Base-by-base conservation (phyloP, 2,329 filamentous ascomycete species). In the Alternaria hordeiaustralica region DNA sequence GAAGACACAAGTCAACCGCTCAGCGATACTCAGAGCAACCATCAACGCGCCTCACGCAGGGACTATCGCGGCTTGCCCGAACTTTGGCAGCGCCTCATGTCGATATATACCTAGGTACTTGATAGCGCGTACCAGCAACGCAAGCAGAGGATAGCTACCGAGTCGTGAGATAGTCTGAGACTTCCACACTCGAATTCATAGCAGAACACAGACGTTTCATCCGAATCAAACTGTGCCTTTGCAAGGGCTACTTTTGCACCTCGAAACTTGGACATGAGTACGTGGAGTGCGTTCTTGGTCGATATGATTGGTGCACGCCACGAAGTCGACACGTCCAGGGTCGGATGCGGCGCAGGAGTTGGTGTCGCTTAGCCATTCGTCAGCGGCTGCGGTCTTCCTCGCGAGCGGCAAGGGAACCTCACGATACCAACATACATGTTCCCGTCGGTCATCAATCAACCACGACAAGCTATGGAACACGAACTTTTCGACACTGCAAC, bases 151-250 rank as follows among this genome's bases (percentile, higher is more conserved):
- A 79, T 85, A 80, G 78, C 76, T 73, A 70, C 76, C 73, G 74
- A 78, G 75, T 66, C 68, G 69, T 63, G 63, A 68, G 71, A 71
- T 70, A 61, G 54, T 82, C 82, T 82, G 73, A 92, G 89, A 88
- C 89, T 86, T 86, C 80, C 87, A 88, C 87, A 88, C 88, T 87
- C 82, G 82, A 81, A 78, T 89, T 87, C 89, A 89, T 92, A 92
- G 90, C 89, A 90, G 87, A 90, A 83, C 81, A 83, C 82, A 82
- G 79, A 79, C 76, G 79, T 71, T 80, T 80, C 78, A 78, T 69
- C 75, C 76, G 77, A 79, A 80, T 72, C 75, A 71, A 60, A 78
- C 75, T 80, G 78, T 80, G 78, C 75, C 76, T 78, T 77, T 78
- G 74, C 75, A 70, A 56, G 61, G 73, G 72, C 76, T 79, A 68